Evolutionary conservation across 2,329 filamentous ascomycete species (phyloP), one percentile per base, ranked within the genome.

Genomic region (Clonostachys rosea): DNA sequence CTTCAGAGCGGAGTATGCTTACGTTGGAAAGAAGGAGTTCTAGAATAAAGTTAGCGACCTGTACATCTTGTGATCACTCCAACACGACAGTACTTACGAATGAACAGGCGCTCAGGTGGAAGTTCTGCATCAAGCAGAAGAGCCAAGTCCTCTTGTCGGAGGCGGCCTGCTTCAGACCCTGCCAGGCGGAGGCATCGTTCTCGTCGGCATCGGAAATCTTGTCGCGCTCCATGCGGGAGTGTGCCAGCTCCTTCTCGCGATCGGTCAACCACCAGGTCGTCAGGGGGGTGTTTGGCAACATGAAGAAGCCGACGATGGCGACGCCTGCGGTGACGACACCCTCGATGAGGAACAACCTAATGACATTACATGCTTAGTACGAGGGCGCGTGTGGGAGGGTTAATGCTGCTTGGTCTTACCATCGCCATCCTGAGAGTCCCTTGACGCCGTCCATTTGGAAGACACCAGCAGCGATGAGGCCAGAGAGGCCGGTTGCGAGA

Each of bases 401-500:
- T 5, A 30, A 30, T 10, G 9, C 24, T 10, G 24, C 9, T 30
- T 30, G 24, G 24, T 30, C 55, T 13, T 46, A 58, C 83, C 81
- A 85, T 30, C 79, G 67, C 83, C 83, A 87, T 8, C 82, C 83
- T 4, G 69, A 64, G 2, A 85, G 64, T 2, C 82, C 84, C 6
- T 62, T 63, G 2, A 68, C 63, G 3, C 75, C 71, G 9, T 61
- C 59, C 47, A 61, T 47, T 11, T 53, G 58, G 2, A 79, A 80
- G 45, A 89, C 84, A 2, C 84, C 79, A 1, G 77, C 78, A 1
- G 78, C 75, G 34, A 83, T 77, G 5, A 82, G 61, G 2, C 82
- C 84, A 0, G 82, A 84, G 56, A 89, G 87, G 1, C 84, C 84
- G 2, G 83, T 84, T 1, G 80, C 83, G 3, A 88, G 73, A 13